Conservation (phyloP, 2,329 filamentous ascomycete genomes). For the Didymella pomorum region DNA sequence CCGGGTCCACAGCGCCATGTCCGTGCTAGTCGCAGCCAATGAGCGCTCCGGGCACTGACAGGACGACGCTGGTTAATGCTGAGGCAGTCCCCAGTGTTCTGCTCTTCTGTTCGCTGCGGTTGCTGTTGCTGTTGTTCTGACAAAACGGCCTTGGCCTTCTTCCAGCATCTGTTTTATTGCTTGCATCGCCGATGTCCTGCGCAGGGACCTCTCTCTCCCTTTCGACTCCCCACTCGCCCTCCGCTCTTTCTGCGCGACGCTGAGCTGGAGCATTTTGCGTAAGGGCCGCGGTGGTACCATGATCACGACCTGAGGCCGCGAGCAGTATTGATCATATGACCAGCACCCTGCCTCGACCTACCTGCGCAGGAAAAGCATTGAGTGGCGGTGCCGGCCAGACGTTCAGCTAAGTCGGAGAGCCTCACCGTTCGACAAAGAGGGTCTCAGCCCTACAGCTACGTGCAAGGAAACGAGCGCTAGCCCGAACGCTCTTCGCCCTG, state of each 20-base stretch:
- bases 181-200: conserved; percentile 22
- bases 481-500: conserved; percentile 22
- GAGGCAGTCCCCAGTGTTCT: conserved; percentile 39
- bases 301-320: conserved; percentile 27
- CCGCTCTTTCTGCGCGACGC: conserved; percentile 27
- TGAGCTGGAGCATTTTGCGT: conserved; percentile 27
- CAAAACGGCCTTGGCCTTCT: conserved; percentile 11
- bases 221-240: conserved; percentile 26
- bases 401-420: conserved; percentile 25
- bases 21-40: conserved; percentile 40
- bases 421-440: conserved; percentile 22
- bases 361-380: conserved; percentile 22
- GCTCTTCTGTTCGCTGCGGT: conserved; percentile 30
- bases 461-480: conserved; percentile 21
- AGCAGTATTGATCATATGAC: conserved; percentile 25
- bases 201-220: conserved; percentile 20
- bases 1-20: conserved; percentile 35
- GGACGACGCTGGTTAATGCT: conserved; percentile 42
- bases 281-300: conserved; percentile 43
- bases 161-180: conserved; percentile 8
- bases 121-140: conserved; percentile 19
- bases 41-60: conserved; percentile 31
- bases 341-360: conserved; percentile 14
- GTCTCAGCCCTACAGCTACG: conserved; percentile 19
- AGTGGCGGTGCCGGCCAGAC: conserved; percentile 35